phyloP scores from a whole-genome alignment of 2,329 filamentous ascomycete genomes.

The Beauveria caledonica region DNA sequence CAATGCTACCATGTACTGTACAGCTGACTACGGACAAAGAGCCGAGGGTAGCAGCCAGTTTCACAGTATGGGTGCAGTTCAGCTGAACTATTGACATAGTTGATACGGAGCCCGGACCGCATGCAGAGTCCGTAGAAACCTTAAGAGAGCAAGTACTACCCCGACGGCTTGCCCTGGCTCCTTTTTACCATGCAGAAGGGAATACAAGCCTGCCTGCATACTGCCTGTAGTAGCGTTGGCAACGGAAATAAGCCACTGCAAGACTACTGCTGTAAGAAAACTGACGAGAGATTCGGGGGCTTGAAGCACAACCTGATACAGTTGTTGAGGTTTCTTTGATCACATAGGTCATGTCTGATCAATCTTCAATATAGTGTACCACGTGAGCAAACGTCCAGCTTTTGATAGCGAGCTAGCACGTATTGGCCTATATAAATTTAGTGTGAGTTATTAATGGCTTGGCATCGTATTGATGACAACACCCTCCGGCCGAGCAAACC shows the following conservation, averaged over 20 bases:
- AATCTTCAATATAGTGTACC: no score
- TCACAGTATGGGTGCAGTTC: neutral
- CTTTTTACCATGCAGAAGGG: neutral
- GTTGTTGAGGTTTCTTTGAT: no score
- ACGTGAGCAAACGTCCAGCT: neutral
- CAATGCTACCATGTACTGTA: no score
- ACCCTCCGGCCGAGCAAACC: neutral
- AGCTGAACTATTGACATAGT: neutral
- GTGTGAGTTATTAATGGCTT: neutral
- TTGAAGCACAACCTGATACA: neutral
- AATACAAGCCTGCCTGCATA: neutral
- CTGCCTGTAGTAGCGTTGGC: neutral
- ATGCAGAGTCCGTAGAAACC: neutral
- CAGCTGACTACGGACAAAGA: neutral
- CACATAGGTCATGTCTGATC: no score
- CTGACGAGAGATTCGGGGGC: neutral
- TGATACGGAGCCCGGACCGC: neutral
- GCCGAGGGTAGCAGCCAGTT: neutral
- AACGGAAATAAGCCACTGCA: neutral
- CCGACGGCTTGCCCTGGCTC: neutral
- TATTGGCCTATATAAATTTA: neutral
- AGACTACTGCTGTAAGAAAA: neutral
- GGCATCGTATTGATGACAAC: neutral
- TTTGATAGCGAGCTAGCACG: neutral
- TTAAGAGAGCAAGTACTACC: neutral